Evolutionary conservation across 2,329 filamentous ascomycete genomes (phyloP).

Genomic region (Pseudocercospora pini-densiflorae): DNA sequence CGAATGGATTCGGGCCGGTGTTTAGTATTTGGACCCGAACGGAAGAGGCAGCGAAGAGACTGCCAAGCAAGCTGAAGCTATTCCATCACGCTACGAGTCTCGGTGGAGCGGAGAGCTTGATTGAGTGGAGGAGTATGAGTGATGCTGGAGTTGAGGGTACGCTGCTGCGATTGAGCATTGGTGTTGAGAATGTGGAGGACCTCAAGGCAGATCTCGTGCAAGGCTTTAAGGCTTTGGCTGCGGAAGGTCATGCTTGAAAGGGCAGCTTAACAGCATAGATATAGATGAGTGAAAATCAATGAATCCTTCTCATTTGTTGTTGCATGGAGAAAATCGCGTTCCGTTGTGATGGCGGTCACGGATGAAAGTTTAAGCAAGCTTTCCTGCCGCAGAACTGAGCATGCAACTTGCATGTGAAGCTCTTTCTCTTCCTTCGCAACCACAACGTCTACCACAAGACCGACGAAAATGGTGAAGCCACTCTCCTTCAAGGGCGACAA

Average conservation of each 20-base stretch:
- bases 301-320: no score
- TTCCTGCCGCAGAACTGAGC: background rate
- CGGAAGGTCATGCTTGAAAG: constrained; percentile 15
- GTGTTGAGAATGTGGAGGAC: constrained; percentile 86
- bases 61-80: constrained; percentile 78
- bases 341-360: background rate
- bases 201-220: constrained; percentile 73
- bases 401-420: background rate
- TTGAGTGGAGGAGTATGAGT: constrained; percentile 94
- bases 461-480: constrained; percentile 74
- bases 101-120: constrained; percentile 91
- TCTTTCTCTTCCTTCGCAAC: background rate
- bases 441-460: background rate
- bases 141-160: constrained; percentile 73
- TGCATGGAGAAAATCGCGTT: no score
- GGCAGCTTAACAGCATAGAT: background rate
- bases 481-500: constrained; percentile 98
- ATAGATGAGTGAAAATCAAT: background rate
- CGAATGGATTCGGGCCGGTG: constrained; percentile 84
- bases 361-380: background rate
- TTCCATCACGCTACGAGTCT: constrained; percentile 96
- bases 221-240: constrained; percentile 63
- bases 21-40: constrained; percentile 74
- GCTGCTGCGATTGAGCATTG: constrained; percentile 80
- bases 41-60: constrained; percentile 62